phyloP scores from a whole-genome alignment of 495 filamentous ascomycete genomes.

The Penicillium subrubescens region DNA sequence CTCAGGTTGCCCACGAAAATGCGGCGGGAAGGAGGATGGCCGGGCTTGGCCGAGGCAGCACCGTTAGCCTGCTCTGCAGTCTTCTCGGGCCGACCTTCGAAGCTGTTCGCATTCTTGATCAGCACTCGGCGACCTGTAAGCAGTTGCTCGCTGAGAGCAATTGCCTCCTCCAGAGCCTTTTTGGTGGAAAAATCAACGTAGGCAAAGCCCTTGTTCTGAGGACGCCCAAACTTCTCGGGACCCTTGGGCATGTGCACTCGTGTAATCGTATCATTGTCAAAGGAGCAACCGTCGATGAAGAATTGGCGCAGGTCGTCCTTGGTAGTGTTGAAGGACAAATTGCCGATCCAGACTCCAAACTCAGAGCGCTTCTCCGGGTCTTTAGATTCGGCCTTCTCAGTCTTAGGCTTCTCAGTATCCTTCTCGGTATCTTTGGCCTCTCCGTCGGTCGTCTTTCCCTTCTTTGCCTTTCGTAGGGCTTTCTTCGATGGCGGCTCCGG shows the following conservation, averaged over 20 bases:
- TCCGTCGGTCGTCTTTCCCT: slow-evolving; percentile 50
- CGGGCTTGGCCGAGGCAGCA: slow-evolving; percentile 37
- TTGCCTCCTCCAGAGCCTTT: slow-evolving; percentile 66
- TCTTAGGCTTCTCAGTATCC: slow-evolving; percentile 33
- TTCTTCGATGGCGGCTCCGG: slow-evolving; percentile 96
- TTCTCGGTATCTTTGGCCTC: slow-evolving; percentile 29
- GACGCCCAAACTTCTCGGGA: slow-evolving; percentile 48
- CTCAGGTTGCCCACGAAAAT: slow-evolving; percentile 92
- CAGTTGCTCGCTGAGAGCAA: slow-evolving; percentile 79
- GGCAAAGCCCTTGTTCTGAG: slow-evolving; percentile 86
- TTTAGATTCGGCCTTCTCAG: slow-evolving; percentile 32
- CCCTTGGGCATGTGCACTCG: slow-evolving; percentile 75
- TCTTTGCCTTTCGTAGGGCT: slow-evolving; percentile 77
- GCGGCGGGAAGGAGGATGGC: slow-evolving; percentile 68
- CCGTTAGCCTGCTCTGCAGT: slow-evolving; percentile 47
- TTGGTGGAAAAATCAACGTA: slow-evolving; percentile 87
- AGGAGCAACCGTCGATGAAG: slow-evolving; percentile 67
- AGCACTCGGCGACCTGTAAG: slow-evolving; percentile 74
- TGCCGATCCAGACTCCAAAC: slow-evolving; percentile 93
- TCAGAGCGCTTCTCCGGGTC: slow-evolving; percentile 62
- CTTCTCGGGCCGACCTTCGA: slow-evolving; percentile 72
- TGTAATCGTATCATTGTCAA: slow-evolving; percentile 71
- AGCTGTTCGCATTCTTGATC: slow-evolving; percentile 89
- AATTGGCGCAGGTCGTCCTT: slow-evolving; percentile 73
- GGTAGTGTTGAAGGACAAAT: slow-evolving; percentile 79